Percentiles rank a stretch among this genome's conserved stretches.
phyloP scores from a whole-genome alignment of 352 stramenopile species.

The Phytophthora podocarpi region DNA sequence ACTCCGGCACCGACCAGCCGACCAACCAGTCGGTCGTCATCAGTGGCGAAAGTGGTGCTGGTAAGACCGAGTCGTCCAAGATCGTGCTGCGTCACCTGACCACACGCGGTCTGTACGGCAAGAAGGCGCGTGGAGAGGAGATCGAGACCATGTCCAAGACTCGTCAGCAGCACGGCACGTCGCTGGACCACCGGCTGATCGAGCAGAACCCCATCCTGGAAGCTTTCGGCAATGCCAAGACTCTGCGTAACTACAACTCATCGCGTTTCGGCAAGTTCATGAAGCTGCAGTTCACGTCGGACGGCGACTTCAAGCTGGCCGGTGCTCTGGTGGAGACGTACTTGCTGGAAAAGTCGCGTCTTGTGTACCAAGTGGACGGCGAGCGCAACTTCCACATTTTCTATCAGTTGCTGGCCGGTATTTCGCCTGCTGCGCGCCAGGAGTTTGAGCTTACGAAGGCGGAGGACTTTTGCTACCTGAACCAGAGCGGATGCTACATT shows the following conservation, averaged over 20 bases:
- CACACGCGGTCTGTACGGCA: slow-evolving; percentile 85
- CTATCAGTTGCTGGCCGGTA: slow-evolving; percentile 90
- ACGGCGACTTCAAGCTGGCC: slow-evolving; percentile 84
- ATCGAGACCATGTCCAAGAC: slow-evolving; percentile 62
- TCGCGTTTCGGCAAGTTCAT: slow-evolving; percentile 96
- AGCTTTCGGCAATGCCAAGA: slow-evolving; percentile 96
- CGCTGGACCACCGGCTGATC: slow-evolving; percentile 83
- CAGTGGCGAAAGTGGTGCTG: slow-evolving; percentile 85
- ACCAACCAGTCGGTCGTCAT: slow-evolving; percentile 91
- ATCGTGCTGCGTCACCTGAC: slow-evolving; percentile 90
- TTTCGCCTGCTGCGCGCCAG: slow-evolving; percentile 49
- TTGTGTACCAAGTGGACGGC: slow-evolving; percentile 89
- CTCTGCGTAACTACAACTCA: slow-evolving; percentile 95
- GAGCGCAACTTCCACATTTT: slow-evolving; percentile 97
- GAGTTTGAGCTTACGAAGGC: slow-evolving; percentile 77
- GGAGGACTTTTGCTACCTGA: slow-evolving; percentile 93
- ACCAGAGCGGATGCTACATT: slow-evolving; percentile 93
- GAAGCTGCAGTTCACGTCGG: slow-evolving; percentile 93
- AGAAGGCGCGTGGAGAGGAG: slow-evolving; percentile 76
- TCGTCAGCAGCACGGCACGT: slow-evolving; percentile 63
- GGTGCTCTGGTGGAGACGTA: slow-evolving; percentile 91
- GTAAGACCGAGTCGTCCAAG: slow-evolving; percentile 92
- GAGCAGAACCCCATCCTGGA: slow-evolving; percentile 95
- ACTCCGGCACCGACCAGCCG: slow-evolving; percentile 80
- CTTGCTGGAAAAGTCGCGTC: slow-evolving; percentile 86